A percentile compares a stretch with the other conserved stretches of the same genome.
Conservation (phyloP, 129 eudicot genomes). For the Lactuca sativa region DNA sequence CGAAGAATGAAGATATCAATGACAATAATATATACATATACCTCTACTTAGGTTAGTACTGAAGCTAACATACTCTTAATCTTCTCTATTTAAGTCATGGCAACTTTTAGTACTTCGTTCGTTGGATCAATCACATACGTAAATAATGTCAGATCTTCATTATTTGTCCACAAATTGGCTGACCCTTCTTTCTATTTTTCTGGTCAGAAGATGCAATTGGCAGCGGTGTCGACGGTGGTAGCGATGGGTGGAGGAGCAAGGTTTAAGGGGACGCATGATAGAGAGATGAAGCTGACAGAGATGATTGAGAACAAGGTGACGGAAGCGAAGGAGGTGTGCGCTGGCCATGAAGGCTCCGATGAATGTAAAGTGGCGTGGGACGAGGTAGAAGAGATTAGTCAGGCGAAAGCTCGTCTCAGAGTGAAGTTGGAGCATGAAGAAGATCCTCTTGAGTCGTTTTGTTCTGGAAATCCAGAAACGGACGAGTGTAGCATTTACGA, state of each 20-base stretch:
- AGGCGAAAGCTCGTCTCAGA: constrained; percentile 48
- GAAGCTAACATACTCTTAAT: constrained; percentile 13
- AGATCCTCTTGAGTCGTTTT: constrained; percentile 40
- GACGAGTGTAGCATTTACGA: constrained; percentile 38
- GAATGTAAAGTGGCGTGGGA: constrained; percentile 59
- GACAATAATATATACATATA: constrained; percentile 18
- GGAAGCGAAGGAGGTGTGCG: constrained; percentile 40
- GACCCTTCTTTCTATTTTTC: not conserved
- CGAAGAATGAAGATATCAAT: constrained; percentile 28
- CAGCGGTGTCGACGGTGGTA: constrained; percentile 13
- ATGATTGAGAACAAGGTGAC: constrained; percentile 46
- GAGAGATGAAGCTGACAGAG: constrained; percentile 45
- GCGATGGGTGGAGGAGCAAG: constrained; percentile 32
- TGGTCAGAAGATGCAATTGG: not conserved
- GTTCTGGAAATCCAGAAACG: constrained; percentile 33
- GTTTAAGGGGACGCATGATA: constrained; percentile 42
- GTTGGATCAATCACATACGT: constrained; percentile 13
- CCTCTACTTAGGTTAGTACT: not conserved
- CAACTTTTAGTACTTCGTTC: constrained; percentile 14
- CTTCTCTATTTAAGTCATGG: constrained; percentile 19
- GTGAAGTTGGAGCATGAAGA: constrained; percentile 37
- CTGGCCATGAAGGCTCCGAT: constrained; percentile 39
- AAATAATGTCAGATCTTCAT: constrained; percentile 8
- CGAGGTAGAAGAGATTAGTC: constrained; percentile 54
- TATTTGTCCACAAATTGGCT: not conserved